Base-by-base conservation (phyloP, 257 asterid species). In the Capsicum chinense region DNA sequence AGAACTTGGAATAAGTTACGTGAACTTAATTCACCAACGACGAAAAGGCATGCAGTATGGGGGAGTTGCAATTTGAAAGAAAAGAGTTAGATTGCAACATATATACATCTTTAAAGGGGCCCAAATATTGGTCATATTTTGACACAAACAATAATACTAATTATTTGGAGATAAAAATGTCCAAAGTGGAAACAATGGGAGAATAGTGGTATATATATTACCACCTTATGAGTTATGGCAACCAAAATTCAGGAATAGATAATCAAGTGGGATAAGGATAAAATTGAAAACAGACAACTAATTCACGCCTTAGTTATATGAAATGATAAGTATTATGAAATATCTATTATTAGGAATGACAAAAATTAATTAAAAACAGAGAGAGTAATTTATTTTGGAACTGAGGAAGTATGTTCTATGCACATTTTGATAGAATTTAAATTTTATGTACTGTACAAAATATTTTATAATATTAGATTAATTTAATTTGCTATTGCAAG, bases 21-120 rank as follows among this genome's bases (percentile, higher is more conserved):
- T 8, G 33, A 60, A 60, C 67, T 8, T 44, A 44, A 44, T 44
- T 44, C 48, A 44, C 33, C 35, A 60, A 62, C 37, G 69, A 64
- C 71, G 33, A 33, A 42, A 48, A 19, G 19, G 47, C 33, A 26
- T 26, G 33, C 44, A 74, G 80, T 21, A 74, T 74, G 80, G 80
- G 80, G 80, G 42, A 21, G 60, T 74, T 19, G 80, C 60, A 19
- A 74, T 48, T 74, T 19, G 80, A 12, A 19, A 21, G 44, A 48
- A 74, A 64, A 64, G 1, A 26, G 13, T 26, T 21, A 21, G 42
- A 26, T 7, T 0, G 7, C 16, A 11, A 33, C 71, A 26, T 64
- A 11, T 12, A 21, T 64, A 5, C 15, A 64, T 0, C 16, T 64
- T 26, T 64, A 4, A 64, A 8, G 70, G 44, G 17, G 3, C 39